Evolutionary conservation across 805 yeast species (phyloP), one percentile per base, ranked within the genome.

Genomic region (Pichia insulana): DNA sequence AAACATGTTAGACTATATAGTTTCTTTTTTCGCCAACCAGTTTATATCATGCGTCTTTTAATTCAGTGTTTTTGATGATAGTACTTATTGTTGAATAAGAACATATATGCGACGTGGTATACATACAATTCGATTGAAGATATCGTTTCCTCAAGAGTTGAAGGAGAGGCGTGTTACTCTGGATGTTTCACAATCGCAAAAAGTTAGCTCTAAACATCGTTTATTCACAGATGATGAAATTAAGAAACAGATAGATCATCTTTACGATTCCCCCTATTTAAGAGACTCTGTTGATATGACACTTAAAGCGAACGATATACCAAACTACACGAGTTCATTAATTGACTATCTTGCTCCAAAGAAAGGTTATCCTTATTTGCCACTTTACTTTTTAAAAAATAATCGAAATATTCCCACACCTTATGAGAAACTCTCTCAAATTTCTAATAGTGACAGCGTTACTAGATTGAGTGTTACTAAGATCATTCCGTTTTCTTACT

Each of bases 401-500:
- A 26, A 32, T 22, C 25, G 8, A 7, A 33, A 38, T 3, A 12
- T 34, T 7, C 12, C 30, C 2, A 40, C 42, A 2, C 53, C 53
- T 1, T 50, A 44, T 40, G 39, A 49, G 16, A 34, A 43, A 27
- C 41, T 43, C 33, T 32, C 40, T 10, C 30, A 39, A 27, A 28
- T 19, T 8, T 19, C 25, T 18, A 30, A 30, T 3, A 10, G 2
- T 11, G 34, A 39, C 12, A 31, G 42, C 8, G 26, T 38, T 5
- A 31, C 64, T 6, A 53, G 83, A 33, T 55, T 78, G 13, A 71
- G 78, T 1, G 87, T 82, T 4, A 80, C 89, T 0, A 71, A 68
- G 42, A 55, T 83, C 8, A 58, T 80, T 10, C 73, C 81, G 0
- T 66, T 71, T 27, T 59, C 69, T 13, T 83, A 87, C 84, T 83